Evolutionary conservation across 2,329 filamentous ascomycete genomes (phyloP).

Genomic region (Penicillium sp.): DNA sequence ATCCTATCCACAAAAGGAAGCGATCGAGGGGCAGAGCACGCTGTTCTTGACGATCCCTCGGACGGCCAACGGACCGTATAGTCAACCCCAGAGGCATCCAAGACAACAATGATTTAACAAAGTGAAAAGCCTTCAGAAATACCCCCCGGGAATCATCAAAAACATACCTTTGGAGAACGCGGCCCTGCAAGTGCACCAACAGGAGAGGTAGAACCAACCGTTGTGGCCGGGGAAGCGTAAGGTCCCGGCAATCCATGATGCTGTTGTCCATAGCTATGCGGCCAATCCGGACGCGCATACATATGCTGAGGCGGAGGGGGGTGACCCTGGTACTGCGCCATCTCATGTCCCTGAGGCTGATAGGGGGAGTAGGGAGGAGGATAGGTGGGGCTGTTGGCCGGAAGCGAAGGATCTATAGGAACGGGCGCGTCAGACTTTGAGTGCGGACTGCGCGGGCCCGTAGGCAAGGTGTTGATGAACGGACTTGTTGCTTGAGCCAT

Average conservation of each 20-base stretch:
- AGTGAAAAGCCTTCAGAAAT: slow-evolving; percentile 30
- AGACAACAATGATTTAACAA: slow-evolving; percentile 28
- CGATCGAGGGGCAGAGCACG: slow-evolving; percentile 18
- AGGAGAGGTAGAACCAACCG: slow-evolving; percentile 58
- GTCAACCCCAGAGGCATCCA: slow-evolving; percentile 25
- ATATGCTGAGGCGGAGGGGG: slow-evolving; percentile 47
- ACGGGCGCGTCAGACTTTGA: slow-evolving; percentile 94
- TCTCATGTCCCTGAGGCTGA: slow-evolving; percentile 75
- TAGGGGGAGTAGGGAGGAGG: slow-evolving; percentile 85
- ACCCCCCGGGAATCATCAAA: slow-evolving; percentile 36
- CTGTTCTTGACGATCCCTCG: slow-evolving; percentile 26
- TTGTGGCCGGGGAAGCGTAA: slow-evolving; percentile 53
- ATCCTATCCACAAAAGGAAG: not conserved
- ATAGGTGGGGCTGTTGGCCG: slow-evolving; percentile 88
- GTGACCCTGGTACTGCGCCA: slow-evolving; percentile 65
- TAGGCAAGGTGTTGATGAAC: slow-evolving; percentile 62
- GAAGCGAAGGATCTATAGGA: slow-evolving; percentile 98
- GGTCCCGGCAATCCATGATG: slow-evolving; percentile 49
- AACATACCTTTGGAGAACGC: slow-evolving; percentile 61
- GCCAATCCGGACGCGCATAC: slow-evolving; percentile 48
- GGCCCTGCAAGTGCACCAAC: slow-evolving; percentile 57
- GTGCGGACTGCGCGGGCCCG: slow-evolving; percentile 52
- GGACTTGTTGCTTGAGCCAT: slow-evolving; percentile 99
- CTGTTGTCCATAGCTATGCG: slow-evolving; percentile 46
- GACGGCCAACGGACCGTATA: slow-evolving; percentile 5